These are phyloP conservation scores for Acrocalymma vagum DNA, from an alignment of 2,329 filamentous ascomycete genomes.

Conservation along the genomic window DNA sequence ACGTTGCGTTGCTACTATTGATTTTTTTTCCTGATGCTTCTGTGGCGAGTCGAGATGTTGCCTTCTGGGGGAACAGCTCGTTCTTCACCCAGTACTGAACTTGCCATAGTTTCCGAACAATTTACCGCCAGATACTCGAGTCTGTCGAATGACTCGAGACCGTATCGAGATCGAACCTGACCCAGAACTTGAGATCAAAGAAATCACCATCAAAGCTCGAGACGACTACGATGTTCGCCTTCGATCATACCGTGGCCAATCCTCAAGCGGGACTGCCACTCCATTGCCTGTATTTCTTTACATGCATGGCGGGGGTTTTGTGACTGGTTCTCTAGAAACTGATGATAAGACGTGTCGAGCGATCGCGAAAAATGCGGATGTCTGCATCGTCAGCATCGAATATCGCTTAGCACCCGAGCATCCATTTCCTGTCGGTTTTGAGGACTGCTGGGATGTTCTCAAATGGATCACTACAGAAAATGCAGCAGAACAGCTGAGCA, in stretches of 20 bases:
- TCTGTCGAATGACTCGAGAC: constrained; percentile 4
- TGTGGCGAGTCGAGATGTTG: too few species aligned
- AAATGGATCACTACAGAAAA: not conserved
- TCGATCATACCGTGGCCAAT: constrained; percentile 1
- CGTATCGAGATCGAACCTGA: constrained; percentile 5
- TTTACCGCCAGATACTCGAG: constrained; percentile 4
- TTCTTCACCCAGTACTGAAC: too few species aligned
- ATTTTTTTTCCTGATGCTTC: too few species aligned
- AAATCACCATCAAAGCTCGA: constrained; percentile 3
- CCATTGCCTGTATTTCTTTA: constrained; percentile 8
- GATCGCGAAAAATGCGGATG: constrained; percentile 2
- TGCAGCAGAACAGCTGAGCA: too few species aligned
- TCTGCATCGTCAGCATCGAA: constrained; percentile 13
- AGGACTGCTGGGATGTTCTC: constrained; percentile 16
- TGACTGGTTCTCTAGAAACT: constrained; percentile 11
- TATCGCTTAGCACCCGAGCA: constrained; percentile 19
- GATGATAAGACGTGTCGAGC: constrained; percentile 12
- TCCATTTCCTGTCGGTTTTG: constrained; percentile 10
- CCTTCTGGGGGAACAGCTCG: too few species aligned
- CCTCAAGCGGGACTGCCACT: not conserved
- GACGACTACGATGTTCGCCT: not conserved
- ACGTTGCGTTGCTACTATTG: not conserved
- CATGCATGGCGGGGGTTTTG: constrained; percentile 16
- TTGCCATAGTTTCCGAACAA: constrained; percentile 7
- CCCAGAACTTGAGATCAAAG: constrained; percentile 4